These are phyloP conservation scores for Colletotrichum nymphaeae DNA, from an alignment of 2,329 filamentous ascomycete genomes.

Conservation along the genomic window DNA sequence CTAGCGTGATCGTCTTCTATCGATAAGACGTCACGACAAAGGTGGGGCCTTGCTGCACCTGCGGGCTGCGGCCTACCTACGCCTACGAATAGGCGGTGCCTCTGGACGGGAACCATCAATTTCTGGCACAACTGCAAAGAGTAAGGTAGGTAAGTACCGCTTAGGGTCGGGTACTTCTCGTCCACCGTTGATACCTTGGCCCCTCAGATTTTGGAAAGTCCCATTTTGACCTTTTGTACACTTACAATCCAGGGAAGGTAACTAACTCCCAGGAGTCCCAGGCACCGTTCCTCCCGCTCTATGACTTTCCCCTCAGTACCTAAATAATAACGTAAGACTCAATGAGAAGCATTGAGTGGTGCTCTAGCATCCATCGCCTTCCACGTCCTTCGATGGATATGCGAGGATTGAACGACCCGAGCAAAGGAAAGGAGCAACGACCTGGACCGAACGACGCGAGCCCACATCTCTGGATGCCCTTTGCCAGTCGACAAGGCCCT, in stretches of 20 bases:
- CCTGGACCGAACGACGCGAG: background rate
- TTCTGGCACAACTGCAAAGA: no score
- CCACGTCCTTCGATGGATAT: background rate
- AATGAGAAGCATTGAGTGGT: no score
- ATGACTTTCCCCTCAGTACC: no score
- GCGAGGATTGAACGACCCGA: no score
- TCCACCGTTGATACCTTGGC: no score
- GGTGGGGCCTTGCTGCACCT: background rate
- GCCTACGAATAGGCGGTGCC: background rate
- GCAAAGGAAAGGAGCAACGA: background rate
- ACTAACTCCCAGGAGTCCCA: no score
- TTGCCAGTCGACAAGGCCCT: background rate
- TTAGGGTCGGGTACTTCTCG: background rate
- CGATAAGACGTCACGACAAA: slow-evolving; percentile 25
- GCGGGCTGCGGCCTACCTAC: background rate
- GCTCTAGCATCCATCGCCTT: background rate
- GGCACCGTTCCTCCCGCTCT: no score
- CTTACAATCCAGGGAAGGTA: background rate
- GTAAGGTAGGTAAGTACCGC: slow-evolving; percentile 4
- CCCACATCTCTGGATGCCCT: slow-evolving; percentile 8
- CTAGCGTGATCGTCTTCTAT: slow-evolving; percentile 22
- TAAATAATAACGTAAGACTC: no score
- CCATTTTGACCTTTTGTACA: background rate
- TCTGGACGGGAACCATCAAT: no score
- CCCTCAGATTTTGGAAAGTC: background rate